Base-by-base conservation (phyloP, 176 grass and related monocot genomes). In the Ensete ventricosum region DNA sequence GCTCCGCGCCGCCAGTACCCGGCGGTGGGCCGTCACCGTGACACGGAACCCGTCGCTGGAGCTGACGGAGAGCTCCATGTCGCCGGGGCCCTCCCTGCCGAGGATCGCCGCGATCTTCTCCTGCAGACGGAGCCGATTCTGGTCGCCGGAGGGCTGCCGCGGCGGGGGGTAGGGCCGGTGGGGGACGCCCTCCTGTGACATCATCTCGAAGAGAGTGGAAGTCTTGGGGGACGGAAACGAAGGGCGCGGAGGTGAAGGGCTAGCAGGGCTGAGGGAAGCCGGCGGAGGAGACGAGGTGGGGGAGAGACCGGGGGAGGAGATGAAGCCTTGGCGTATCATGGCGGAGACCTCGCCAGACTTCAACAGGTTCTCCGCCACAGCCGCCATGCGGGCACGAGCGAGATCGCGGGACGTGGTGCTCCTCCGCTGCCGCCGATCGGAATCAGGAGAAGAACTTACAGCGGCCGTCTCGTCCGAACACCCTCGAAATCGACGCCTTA, bases 81-180 rank as follows among this genome's bases (percentile, higher is more conserved):
- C 65, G 9, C 64, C 66, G 5, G 66, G 65, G 77, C 77, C 77
- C 52, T 79, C 66, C 26, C 24, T 49, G 19, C 66, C 52, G 53
- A 79, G 65, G 20, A 57, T 16, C 24, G 2, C 65, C 5, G 77
- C 25, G 27, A 79, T 57, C 25, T 26, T 79, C 66, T 79, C 77
- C 53, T 57, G 64, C 52, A 71, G 65, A 17, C 52, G 22, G 25
- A 58, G 53, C 24, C 26, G 43, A 29, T 60, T 75, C 54, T 60
- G 85, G 77, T 98, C 90, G n/a, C 88, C 84, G 5, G 94, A 91
- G 27, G 86, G 79, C 68, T 50, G 25, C 67, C 1, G 53, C 11
- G 2, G 23, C 53, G 17, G 52, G 34, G 20, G 54, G 34, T 43
- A 43, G 7, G 54, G 78, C 63, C 85, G 82, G 3, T 78, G 85